phyloP scores from a whole-genome alignment of 306 rosid species.

The Crataegus laevigata region DNA sequence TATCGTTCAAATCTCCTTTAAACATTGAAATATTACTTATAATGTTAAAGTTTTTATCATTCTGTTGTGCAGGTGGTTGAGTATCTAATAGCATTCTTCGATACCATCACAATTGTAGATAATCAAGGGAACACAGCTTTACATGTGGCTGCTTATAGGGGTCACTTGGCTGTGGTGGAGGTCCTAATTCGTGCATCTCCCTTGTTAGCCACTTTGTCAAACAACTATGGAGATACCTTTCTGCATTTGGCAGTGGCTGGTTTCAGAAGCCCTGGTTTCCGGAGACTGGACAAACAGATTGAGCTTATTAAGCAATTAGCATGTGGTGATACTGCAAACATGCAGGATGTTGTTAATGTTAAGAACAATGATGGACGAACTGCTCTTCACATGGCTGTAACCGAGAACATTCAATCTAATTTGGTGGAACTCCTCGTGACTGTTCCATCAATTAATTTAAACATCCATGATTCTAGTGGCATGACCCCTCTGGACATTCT shows the following conservation, averaged over 20 bases:
- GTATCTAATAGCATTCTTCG: conserved; percentile 46
- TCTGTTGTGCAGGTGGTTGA: conserved; percentile 58
- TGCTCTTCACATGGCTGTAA: conserved; percentile 67
- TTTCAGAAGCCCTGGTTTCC: conserved; percentile 75
- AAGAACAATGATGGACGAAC: conserved; percentile 81
- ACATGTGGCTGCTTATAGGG: conserved; percentile 72
- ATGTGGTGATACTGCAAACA: conserved; percentile 26
- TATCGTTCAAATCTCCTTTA: background rate
- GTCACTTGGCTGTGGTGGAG: conserved; percentile 59
- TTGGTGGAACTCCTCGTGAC: conserved; percentile 67
- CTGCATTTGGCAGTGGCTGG: conserved; percentile 89
- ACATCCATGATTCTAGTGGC: conserved; percentile 50
- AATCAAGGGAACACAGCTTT: conserved; percentile 69
- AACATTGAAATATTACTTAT: background rate
- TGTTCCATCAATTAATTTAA: conserved; percentile 56
- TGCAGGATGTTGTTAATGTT: conserved; percentile 45
- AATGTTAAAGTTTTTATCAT: conserved; percentile 2
- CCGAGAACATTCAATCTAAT: conserved; percentile 43
- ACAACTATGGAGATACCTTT: conserved; percentile 73
- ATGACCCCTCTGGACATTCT: conserved; percentile 81
- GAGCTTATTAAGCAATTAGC: conserved; percentile 58
- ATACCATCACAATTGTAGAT: conserved; percentile 56
- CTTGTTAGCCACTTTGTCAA: conserved; percentile 33
- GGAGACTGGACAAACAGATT: conserved; percentile 61
- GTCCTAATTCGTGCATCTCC: conserved; percentile 48